Evolutionary conservation across 2,329 filamentous ascomycete genomes (phyloP).

Genomic region (Hymenoscyphus scutula): DNA sequence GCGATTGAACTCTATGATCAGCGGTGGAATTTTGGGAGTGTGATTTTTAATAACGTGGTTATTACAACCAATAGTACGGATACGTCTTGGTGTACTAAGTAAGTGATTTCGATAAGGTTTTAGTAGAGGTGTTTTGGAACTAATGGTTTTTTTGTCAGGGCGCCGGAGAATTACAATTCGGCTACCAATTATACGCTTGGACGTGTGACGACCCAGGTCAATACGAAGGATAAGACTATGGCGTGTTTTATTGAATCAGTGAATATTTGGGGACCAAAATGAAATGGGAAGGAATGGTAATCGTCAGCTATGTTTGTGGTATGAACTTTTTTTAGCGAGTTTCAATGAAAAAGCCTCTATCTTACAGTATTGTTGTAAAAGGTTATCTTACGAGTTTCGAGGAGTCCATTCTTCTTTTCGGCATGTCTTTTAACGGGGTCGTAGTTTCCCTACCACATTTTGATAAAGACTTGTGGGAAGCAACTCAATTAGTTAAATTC

Average conservation of each 20-base stretch:
- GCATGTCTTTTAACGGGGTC: too few relatives aligned
- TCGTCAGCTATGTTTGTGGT: too few relatives aligned
- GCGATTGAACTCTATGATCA: not conserved
- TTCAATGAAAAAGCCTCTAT: too few relatives aligned
- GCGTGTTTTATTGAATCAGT: not conserved
- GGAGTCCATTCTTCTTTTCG: too few relatives aligned
- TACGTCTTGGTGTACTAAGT: not conserved
- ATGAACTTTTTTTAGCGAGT: too few relatives aligned
- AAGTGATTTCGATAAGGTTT: not conserved
- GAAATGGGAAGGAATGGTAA: not conserved
- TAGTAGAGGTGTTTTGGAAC: too few relatives aligned
- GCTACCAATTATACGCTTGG: not conserved
- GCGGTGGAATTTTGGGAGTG: not conserved
- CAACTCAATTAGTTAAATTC: too few relatives aligned
- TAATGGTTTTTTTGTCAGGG: not conserved
- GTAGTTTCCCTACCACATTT: too few relatives aligned
- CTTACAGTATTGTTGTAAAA: too few relatives aligned
- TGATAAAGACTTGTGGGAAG: too few relatives aligned
- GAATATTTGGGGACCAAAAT: not conserved
- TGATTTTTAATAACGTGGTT: not conserved
- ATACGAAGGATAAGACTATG: not conserved
- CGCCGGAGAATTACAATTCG: not conserved
- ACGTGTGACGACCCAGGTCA: not conserved
- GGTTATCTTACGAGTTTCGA: too few relatives aligned
- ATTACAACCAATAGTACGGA: not conserved